Percentiles rank a stretch among this genome's conserved stretches.
Evolutionary conservation across 2,329 filamentous ascomycete species (phyloP).

Genomic region (Diaporthe citriasiana): DNA sequence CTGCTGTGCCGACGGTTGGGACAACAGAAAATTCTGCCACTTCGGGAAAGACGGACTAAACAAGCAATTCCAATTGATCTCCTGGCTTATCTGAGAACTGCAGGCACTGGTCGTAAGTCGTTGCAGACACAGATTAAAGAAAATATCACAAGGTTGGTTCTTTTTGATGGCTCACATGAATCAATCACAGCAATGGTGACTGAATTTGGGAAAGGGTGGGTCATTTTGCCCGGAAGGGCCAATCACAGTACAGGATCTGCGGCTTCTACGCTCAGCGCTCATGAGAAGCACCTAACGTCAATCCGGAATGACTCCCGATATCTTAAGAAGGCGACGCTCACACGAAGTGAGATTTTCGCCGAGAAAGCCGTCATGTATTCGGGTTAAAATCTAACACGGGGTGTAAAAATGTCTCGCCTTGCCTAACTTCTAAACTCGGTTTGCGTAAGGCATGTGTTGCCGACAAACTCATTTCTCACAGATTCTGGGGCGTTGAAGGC

Average conservation of each 20-base stretch:
- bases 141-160: conserved; percentile 1
- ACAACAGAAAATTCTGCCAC: not conserved
- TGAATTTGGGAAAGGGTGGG: conserved; percentile 24
- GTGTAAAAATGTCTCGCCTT: not conserved
- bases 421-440: not conserved
- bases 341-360: not conserved
- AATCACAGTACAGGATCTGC: not conserved
- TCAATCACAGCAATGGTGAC: conserved; percentile 14
- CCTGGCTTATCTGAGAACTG: not conserved
- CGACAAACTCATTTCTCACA: not conserved
- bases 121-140: not conserved
- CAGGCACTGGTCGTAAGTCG: not conserved
- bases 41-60: not conserved
- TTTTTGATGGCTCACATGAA: conserved; percentile 28
- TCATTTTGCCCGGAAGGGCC: not conserved
- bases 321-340: not conserved
- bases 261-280: not conserved
- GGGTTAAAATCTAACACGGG: not conserved
- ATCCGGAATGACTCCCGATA: not conserved
- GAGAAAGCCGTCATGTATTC: not conserved
- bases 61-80: not conserved
- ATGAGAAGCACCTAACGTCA: not conserved
- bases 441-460: not conserved
- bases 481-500: not conserved
- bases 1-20: not conserved